Evolutionary conservation across 2,329 filamentous ascomycete genomes (phyloP), one percentile per base, ranked within the genome.

Genomic region (Penicillium fuscoglaucum): DNA sequence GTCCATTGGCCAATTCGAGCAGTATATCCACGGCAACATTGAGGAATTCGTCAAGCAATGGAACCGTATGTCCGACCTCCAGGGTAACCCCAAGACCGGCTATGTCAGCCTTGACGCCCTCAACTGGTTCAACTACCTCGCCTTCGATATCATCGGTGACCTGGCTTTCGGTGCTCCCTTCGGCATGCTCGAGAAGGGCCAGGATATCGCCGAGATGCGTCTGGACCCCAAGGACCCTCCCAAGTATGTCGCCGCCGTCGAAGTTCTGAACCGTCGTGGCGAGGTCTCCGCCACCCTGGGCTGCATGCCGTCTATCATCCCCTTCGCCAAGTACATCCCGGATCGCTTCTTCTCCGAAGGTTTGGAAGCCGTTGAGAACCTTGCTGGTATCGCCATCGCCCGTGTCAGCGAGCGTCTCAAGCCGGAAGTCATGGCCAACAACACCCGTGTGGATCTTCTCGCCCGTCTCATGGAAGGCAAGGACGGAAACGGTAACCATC

Each of bases 341-440:
- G 91, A 96, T 69, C 83, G 87, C 1, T 96, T 96, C 80, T 96
- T 95, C 80, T 83, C 78, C 65, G 79, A 90, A 61, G 91, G 91
- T 12, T 77, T 93, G 31, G 77, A 84, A 41, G 90, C 90, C 0
- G 89, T 96, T 0, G 78, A 92, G 70, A 87, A 91, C 68, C 83
- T 97, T 2, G 90, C 91, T 0, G 92, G 92, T 41, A 96, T 96
- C 64, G 93, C 92, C 31, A 88, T 93, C 55, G 91, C 92, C 1
- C 84, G 90, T 6, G 93, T 96, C 50, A 87, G 87, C 63, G 81
- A 85, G 19, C 85, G 92, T 17, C 80, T 96, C 1, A 87, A 89
- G 10, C 85, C 85, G 59, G 86, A 88, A 43, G 79, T 81, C 47
- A 75, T 76, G n/a, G 84, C 83, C 2, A 78, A 84, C 6, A 82